Percentiles rank a stretch among this genome's conserved stretches.
Conservation (phyloP, 768 basidiomycete genomes). For the Galerina marginata region DNA sequence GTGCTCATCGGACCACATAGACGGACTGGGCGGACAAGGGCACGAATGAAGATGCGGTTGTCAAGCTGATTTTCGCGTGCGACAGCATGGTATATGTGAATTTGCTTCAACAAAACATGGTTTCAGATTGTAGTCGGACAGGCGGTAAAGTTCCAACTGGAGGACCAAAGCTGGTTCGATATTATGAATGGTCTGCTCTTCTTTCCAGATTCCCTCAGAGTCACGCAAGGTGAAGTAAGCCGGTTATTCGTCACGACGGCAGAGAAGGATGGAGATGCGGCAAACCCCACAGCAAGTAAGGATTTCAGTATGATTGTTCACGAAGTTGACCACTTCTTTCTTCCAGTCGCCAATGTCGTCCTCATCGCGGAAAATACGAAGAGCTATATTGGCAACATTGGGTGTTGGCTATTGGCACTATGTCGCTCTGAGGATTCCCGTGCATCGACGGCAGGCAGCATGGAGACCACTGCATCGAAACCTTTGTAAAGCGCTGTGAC, state of each 20-base stretch:
- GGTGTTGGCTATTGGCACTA: too few species aligned
- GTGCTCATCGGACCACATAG: slow-evolving; percentile 91
- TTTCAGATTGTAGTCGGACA: slow-evolving; percentile 95
- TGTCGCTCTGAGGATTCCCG: slow-evolving; percentile 56
- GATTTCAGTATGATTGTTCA: slow-evolving; percentile 38
- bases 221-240: slow-evolving; percentile 92
- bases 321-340: slow-evolving; percentile 68
- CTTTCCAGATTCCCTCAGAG: slow-evolving; percentile 76
- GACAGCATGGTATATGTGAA: slow-evolving; percentile 96
- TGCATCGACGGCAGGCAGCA: slow-evolving; percentile 76
- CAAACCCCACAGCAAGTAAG: slow-evolving; percentile 83
- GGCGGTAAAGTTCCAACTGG: slow-evolving; percentile 94
- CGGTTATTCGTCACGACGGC: slow-evolving; percentile 90
- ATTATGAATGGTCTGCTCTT: slow-evolving; percentile 96
- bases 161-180: slow-evolving; percentile 98
- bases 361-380: slow-evolving; percentile 84
- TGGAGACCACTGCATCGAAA: slow-evolving; percentile 72
- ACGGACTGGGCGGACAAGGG: slow-evolving; percentile 93
- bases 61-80: slow-evolving; percentile 96
- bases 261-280: slow-evolving; percentile 90
- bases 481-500: slow-evolving; percentile 69
- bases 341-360: slow-evolving; percentile 85
- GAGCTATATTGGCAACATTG: slow-evolving; percentile 12
- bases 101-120: slow-evolving; percentile 98
- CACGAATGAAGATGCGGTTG: slow-evolving; percentile 96